A percentile compares a stretch with the other conserved stretches of the same genome.
phyloP scores from a whole-genome alignment of 2,329 filamentous ascomycete genomes.

The Trichoderma atrobrunneum region DNA sequence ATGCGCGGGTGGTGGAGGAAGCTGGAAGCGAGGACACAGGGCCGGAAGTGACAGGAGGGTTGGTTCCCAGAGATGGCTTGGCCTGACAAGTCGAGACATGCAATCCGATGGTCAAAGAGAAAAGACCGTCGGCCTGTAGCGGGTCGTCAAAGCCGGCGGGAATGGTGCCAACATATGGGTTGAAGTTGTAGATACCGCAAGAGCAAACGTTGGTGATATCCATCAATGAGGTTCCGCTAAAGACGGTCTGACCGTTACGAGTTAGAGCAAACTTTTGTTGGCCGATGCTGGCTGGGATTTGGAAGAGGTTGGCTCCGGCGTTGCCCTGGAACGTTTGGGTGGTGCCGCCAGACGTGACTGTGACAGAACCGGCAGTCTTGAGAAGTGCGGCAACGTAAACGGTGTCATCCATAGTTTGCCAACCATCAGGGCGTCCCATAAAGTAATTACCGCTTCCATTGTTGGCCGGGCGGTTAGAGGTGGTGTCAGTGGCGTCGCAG shows the following conservation, averaged over 20 bases:
- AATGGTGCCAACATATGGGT: conserved; percentile 51
- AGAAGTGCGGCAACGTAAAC: conserved; percentile 53
- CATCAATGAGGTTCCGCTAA: conserved; percentile 47
- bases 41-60: conserved; percentile 34
- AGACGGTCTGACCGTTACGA: conserved; percentile 39
- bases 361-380: conserved; percentile 42
- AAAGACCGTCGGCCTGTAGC: conserved; percentile 12
- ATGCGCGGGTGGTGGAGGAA: background rate
- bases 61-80: conserved; percentile 30
- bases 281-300: conserved; percentile 45
- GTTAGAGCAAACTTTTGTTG: conserved; percentile 43
- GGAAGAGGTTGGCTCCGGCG: conserved; percentile 33
- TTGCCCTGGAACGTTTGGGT: conserved; percentile 33
- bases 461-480: conserved; percentile 40
- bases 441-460: conserved; percentile 52
- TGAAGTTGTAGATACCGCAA: conserved; percentile 57
- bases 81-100: conserved; percentile 22
- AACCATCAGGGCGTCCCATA: conserved; percentile 49
- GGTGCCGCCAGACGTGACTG: conserved; percentile 45
- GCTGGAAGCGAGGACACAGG: conserved; percentile 27
- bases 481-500: conserved; percentile 53
- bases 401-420: conserved; percentile 46
- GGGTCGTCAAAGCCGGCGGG: conserved; percentile 32
- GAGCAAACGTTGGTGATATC: conserved; percentile 48
- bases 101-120: conserved; percentile 16